These are phyloP conservation scores for Alternaria angustiovoidea DNA, from an alignment of 2,329 filamentous ascomycete genomes.

Conservation along the genomic window DNA sequence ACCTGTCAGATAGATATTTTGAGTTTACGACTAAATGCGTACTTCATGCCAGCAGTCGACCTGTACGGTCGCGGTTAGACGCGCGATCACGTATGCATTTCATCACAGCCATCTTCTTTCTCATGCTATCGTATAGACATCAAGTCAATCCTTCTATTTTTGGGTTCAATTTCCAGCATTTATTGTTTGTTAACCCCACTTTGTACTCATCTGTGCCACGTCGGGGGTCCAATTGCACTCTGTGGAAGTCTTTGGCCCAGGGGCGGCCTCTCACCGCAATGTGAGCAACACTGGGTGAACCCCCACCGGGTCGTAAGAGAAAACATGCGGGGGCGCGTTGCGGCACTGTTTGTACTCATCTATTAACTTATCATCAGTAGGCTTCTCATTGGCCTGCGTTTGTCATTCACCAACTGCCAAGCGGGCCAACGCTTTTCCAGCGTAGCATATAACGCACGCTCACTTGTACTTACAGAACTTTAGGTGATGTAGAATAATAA, in stretches of 20 bases:
- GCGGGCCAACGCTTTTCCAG: conserved; percentile 1
- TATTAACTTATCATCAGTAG: not conserved
- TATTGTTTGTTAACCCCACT: too few relatives aligned
- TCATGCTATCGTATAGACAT: not conserved
- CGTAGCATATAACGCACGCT: conserved; percentile 5
- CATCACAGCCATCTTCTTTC: not conserved
- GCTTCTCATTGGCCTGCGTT: conserved; percentile 1
- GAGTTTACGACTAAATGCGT: not conserved
- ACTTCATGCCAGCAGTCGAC: not conserved
- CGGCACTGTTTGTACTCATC: not conserved
- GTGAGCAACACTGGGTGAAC: not conserved
- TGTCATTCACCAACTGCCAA: not conserved
- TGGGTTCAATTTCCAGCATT: not conserved
- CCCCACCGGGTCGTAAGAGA: not conserved
- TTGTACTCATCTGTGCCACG: not conserved
- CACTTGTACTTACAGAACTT: conserved; percentile 3
- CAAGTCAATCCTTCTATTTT: not conserved
- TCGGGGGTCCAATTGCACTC: not conserved
- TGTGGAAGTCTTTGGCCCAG: not conserved
- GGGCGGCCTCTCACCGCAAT: not conserved
- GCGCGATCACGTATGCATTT: not conserved
- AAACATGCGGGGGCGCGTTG: not conserved
- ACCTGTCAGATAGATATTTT: conserved; percentile 14
- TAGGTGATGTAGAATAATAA: not conserved
- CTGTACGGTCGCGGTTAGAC: not conserved